Conservation (phyloP, 2,329 filamentous ascomycete species). For the Celoporthe dispersa region DNA sequence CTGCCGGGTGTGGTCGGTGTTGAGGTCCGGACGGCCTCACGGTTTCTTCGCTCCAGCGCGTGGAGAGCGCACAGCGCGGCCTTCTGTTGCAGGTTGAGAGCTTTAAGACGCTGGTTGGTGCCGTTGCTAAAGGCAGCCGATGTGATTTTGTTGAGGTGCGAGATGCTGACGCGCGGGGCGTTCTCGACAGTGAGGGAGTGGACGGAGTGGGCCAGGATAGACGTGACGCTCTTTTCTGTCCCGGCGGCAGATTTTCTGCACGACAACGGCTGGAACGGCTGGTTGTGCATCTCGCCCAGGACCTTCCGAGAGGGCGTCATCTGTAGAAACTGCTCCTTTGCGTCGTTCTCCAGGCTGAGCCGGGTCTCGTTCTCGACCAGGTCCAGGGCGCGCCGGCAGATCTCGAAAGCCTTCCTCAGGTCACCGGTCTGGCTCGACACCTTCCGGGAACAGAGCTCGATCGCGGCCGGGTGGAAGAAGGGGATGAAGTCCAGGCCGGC, state of each 20-base stretch:
- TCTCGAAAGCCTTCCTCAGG: constrained; percentile 91
- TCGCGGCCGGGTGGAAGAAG: constrained; percentile 90
- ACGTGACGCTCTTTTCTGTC: constrained; percentile 46
- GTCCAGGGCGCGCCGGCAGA: constrained; percentile 87
- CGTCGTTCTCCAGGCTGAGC: constrained; percentile 69
- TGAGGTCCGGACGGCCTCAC: constrained; percentile 50
- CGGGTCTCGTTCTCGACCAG: constrained; percentile 84
- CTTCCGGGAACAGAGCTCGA: constrained; percentile 93
- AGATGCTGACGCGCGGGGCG: constrained; percentile 86
- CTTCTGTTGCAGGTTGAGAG: constrained; percentile 94
- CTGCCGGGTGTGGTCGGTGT: constrained; percentile 36
- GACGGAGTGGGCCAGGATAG: constrained; percentile 58
- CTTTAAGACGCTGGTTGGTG: constrained; percentile 79
- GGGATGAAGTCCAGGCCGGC: constrained; percentile 68
- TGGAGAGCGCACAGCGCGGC: constrained; percentile 88
- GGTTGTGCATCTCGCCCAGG: constrained; percentile 80
- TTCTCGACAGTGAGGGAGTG: constrained; percentile 71
- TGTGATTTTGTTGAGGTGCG: constrained; percentile 90
- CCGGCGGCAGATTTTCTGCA: constrained; percentile 39
- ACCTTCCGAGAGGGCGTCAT: constrained; percentile 75
- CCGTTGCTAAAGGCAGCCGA: constrained; percentile 89
- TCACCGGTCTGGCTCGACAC: constrained; percentile 94
- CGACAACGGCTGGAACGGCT: constrained; percentile 64
- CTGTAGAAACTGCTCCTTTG: constrained; percentile 59
- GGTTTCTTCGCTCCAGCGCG: constrained; percentile 79